Evolutionary conservation across 176 grass and related monocot genomes (phyloP).

Genomic region (Ensete glaucum): DNA sequence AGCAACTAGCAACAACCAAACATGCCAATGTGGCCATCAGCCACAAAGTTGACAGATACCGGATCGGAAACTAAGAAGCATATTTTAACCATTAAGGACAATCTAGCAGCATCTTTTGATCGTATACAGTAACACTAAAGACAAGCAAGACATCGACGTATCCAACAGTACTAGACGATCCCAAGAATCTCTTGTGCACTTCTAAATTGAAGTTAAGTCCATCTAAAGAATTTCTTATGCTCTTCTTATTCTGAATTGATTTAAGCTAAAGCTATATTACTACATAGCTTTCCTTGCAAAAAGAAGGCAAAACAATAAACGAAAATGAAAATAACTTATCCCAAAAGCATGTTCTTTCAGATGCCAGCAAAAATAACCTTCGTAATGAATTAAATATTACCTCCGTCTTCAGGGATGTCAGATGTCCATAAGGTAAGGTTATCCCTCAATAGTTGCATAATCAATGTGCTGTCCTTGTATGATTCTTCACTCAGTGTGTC

Average conservation of each 20-base stretch:
- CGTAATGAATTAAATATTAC: conserved; percentile 15
- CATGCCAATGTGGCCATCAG: too few relatives aligned
- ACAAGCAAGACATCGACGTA: too few relatives aligned
- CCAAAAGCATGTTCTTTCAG: not conserved
- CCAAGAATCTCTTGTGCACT: too few relatives aligned
- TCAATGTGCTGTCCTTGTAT: conserved; percentile 63
- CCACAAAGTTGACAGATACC: too few relatives aligned
- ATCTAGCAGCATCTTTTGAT: too few relatives aligned
- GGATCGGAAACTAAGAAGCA: too few relatives aligned
- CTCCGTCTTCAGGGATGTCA: conserved; percentile 49
- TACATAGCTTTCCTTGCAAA: not conserved
- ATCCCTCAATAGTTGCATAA: conserved; percentile 61
- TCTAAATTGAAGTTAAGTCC: too few relatives aligned
- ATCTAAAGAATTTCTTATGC: not conserved
- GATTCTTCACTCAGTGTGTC: conserved; percentile 47
- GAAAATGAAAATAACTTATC: not conserved
- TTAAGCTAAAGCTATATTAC: not conserved
- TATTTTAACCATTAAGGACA: too few relatives aligned
- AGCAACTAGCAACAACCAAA: too few relatives aligned
- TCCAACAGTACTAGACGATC: too few relatives aligned
- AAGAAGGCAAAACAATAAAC: not conserved
- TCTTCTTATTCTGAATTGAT: not conserved
- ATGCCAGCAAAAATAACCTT: not conserved
- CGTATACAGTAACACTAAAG: too few relatives aligned
- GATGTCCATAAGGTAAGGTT: conserved; percentile 64